Percentiles rank a stretch among this genome's conserved stretches.
phyloP scores from a whole-genome alignment of 345 rosid genomes.

The Trapa incisa region DNA sequence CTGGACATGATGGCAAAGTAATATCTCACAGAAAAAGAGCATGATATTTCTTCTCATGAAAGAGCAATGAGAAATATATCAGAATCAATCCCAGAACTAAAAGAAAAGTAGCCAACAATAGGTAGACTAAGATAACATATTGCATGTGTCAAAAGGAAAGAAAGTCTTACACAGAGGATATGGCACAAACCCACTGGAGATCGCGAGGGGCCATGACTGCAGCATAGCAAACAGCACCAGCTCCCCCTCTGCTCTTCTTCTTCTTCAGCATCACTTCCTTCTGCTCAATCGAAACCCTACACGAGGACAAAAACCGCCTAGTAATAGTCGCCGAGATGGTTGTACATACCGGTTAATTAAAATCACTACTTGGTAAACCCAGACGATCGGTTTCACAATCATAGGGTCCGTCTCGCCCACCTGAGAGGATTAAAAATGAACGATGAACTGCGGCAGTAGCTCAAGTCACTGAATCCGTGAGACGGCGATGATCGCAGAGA shows the following conservation, averaged over 20 bases:
- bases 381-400: not conserved
- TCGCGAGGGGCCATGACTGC: conserved; percentile 33
- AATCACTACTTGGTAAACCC: not conserved
- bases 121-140: not conserved
- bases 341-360: not conserved
- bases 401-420: conserved; percentile 8
- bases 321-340: not conserved
- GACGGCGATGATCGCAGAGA: conserved; percentile 12
- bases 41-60: not conserved
- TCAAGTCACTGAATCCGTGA: conserved; percentile 3
- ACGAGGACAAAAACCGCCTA: not conserved
- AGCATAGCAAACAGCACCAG: conserved; percentile 49
- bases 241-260: conserved; percentile 26
- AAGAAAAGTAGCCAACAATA: not conserved
- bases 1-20: not conserved
- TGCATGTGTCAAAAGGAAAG: not conserved
- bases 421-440: conserved; percentile 48
- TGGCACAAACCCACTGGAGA: conserved; percentile 65
- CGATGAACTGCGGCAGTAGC: conserved; percentile 13
- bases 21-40: not conserved
- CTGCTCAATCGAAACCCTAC: conserved; percentile 27
- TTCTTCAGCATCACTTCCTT: conserved; percentile 14
- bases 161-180: conserved; percentile 48
- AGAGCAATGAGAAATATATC: not conserved
- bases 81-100: not conserved